phyloP scores from a whole-genome alignment of 2,329 filamentous ascomycete species.

The Daldinia eschscholtzii region DNA sequence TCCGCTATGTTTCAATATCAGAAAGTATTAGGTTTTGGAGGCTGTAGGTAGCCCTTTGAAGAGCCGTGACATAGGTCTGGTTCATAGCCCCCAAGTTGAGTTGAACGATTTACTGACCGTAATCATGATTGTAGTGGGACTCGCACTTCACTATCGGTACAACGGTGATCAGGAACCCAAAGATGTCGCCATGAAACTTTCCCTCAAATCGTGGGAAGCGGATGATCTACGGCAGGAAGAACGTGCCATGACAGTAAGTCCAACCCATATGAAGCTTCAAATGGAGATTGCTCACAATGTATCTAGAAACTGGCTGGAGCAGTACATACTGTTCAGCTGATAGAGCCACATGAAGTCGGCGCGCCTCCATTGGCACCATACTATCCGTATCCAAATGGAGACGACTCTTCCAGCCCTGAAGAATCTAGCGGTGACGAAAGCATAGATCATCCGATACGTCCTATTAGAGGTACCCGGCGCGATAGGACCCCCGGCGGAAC shows the following conservation, averaged over 20 bases:
- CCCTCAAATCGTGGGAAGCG: constrained; percentile 1
- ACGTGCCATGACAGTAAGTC: constrained; percentile 16
- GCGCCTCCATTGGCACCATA: background rate
- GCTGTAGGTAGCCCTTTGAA: constrained; percentile 21
- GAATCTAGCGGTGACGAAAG: constrained; percentile 36
- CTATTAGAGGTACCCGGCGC: background rate
- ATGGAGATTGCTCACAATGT: constrained; percentile 3
- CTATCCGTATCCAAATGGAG: background rate
- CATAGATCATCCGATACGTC: background rate
- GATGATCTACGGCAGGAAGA: constrained; percentile 21
- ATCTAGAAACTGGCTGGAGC: constrained; percentile 23
- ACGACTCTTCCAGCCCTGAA: constrained; percentile 24
- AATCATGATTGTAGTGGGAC: constrained; percentile 23
- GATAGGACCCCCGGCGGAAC: background rate
- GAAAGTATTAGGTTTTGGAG: constrained; percentile 28
- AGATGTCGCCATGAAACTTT: constrained; percentile 30
- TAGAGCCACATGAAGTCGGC: constrained; percentile 4
- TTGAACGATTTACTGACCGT: background rate
- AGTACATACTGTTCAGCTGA: constrained; percentile 27
- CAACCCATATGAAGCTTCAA: background rate
- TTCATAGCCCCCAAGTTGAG: background rate
- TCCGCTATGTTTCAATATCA: background rate
- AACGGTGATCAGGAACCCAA: background rate
- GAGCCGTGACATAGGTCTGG: background rate
- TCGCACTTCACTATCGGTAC: constrained; percentile 33